A percentile compares a stretch with the other conserved stretches of the same genome.
Conservation (phyloP, 1,284 basidiomycete genomes). For the Sporisorium scitamineum region DNA sequence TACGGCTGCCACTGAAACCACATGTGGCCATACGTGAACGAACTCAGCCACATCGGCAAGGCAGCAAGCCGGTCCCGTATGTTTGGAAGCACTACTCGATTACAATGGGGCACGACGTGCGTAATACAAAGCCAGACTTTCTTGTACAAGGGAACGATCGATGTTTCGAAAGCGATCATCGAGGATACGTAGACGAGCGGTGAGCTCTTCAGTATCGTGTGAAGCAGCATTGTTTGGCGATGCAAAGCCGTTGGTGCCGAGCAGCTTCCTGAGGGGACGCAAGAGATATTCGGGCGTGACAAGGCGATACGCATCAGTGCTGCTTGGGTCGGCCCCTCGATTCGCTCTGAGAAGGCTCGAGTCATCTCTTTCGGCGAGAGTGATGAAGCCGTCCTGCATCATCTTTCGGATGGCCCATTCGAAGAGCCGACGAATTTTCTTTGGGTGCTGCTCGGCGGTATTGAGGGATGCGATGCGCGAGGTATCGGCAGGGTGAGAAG, state of each 20-base stretch:
- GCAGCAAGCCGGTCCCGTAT: too few relatives aligned
- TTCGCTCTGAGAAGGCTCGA: not conserved
- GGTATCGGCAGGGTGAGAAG: slow-evolving; percentile 6
- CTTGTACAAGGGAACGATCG: slow-evolving; percentile 28
- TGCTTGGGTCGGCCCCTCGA: not conserved
- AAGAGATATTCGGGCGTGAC: slow-evolving; percentile 39
- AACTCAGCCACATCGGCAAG: too few relatives aligned
- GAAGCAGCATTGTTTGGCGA: not conserved
- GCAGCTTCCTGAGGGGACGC: slow-evolving; percentile 15
- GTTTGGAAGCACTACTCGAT: too few relatives aligned
- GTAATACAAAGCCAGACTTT: slow-evolving; percentile 29
- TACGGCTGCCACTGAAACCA: too few relatives aligned
- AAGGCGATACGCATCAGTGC: slow-evolving; percentile 23
- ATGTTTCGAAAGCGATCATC: slow-evolving; percentile 46
- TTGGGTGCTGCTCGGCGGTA: slow-evolving; percentile 19
- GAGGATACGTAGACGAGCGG: slow-evolving; percentile 27
- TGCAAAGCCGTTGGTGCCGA: slow-evolving; percentile 1
- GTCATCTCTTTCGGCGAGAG: slow-evolving; percentile 14
- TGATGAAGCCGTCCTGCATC: slow-evolving; percentile 50
- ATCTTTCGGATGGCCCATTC: slow-evolving; percentile 47
- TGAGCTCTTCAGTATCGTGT: slow-evolving; percentile 17
- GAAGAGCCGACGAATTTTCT: slow-evolving; percentile 39
- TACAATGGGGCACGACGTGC: slow-evolving; percentile 22
- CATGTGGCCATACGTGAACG: too few relatives aligned
- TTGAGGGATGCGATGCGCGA: not conserved